Evolutionary conservation across 306 rosid species (phyloP).

Genomic region (Rosa rugosa): DNA sequence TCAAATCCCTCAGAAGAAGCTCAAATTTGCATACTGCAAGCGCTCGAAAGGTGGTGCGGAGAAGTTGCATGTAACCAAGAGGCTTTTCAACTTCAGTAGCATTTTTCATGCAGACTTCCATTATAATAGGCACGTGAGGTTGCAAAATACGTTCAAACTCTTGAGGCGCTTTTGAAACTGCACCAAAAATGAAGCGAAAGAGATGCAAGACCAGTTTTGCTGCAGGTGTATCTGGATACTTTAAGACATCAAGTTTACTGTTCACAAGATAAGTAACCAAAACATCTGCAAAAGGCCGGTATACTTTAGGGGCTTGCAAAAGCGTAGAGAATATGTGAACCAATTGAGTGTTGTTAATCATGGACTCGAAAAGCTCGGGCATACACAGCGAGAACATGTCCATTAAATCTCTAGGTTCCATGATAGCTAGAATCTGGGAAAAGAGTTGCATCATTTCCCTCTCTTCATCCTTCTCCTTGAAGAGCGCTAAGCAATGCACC

Average conservation of each 20-base stretch:
- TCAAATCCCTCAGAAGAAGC: conserved; percentile 88
- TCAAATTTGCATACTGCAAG: conserved; percentile 94
- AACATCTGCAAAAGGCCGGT: conserved; percentile 89
- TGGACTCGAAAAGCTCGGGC: conserved; percentile 98
- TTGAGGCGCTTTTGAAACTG: conserved; percentile 93
- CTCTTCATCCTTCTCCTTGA: conserved; percentile 98
- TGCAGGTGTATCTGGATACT: conserved; percentile 83
- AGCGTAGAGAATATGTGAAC: conserved; percentile 95
- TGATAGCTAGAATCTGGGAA: conserved; percentile 91
- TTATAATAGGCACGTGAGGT: conserved; percentile 90
- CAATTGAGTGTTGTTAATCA: conserved; percentile 84
- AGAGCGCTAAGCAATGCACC: conserved; percentile 93
- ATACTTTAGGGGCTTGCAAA: conserved; percentile 76
- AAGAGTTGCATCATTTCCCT: conserved; percentile 93
- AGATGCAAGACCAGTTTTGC: conserved; percentile 93
- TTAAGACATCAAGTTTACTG: conserved; percentile 85
- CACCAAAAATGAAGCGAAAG: conserved; percentile 83
- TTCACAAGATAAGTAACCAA: conserved; percentile 87
- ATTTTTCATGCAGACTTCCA: conserved; percentile 95
- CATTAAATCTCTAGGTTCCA: conserved; percentile 99
- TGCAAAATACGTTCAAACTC: conserved; percentile 97
- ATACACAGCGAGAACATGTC: conserved; percentile 98
- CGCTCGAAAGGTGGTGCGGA: conserved; percentile 79
- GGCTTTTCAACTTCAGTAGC: conserved; percentile 95
- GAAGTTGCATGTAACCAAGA: conserved; percentile 94